Percentiles rank a stretch among this genome's conserved stretches.
Evolutionary conservation across 441 rosid genomes (phyloP).

Genomic region (Arabidopsis hybrid): DNA sequence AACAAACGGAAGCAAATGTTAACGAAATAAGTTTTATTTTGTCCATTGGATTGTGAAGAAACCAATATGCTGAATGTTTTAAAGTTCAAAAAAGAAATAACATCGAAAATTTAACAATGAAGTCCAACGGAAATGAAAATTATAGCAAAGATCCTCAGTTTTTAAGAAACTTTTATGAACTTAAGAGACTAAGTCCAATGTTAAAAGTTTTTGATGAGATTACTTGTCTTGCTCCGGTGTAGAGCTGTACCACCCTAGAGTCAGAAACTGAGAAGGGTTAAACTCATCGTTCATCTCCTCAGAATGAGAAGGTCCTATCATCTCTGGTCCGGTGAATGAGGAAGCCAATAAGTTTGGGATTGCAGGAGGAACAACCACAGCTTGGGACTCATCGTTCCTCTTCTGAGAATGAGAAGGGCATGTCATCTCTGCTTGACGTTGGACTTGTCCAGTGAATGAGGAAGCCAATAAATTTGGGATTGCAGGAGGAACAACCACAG

Average conservation of each 20-base stretch:
- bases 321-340: background rate
- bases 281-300: constrained; percentile 46
- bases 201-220: background rate
- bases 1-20: background rate
- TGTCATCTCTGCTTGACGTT: no score
- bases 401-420: background rate
- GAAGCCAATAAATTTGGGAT: background rate
- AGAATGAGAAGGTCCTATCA: background rate
- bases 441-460: no score
- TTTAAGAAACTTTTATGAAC: background rate
- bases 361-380: constrained; percentile 3
- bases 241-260: background rate
- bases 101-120: background rate
- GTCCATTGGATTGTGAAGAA: background rate
- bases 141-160: background rate
- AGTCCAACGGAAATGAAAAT: background rate
- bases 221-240: background rate
- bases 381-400: constrained; percentile 6
- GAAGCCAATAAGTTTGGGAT: background rate
- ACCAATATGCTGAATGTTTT: background rate
- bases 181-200: background rate
- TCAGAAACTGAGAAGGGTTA: background rate
- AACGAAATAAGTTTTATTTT: background rate
- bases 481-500: background rate
- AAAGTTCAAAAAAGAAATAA: background rate